Evolutionary conservation across 768 basidiomycete species (phyloP).

Genomic region (Hirschioporus abietinus): DNA sequence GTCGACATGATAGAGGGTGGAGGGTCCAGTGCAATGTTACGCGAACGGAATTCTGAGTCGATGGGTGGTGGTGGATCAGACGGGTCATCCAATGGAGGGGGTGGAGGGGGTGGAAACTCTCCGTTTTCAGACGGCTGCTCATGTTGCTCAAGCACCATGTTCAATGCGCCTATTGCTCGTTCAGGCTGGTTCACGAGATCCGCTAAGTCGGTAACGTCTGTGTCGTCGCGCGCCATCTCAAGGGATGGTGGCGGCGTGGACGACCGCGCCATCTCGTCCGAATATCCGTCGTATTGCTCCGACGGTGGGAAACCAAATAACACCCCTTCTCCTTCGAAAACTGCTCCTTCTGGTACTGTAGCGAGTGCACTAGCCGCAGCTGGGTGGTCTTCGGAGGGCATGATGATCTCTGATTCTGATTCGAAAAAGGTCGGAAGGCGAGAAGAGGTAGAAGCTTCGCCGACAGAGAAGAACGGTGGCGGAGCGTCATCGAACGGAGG

Average conservation of each 20-base stretch:
- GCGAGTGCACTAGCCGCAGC: slow-evolving; percentile 30
- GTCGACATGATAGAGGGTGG: slow-evolving; percentile 78
- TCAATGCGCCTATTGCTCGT: slow-evolving; percentile 50
- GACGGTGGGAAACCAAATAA: slow-evolving; percentile 67
- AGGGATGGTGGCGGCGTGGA: slow-evolving; percentile 72
- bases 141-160: slow-evolving; percentile 50
- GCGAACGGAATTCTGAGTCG: slow-evolving; percentile 64
- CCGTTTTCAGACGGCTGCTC: slow-evolving; percentile 31
- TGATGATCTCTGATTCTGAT: slow-evolving; percentile 70
- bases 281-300: slow-evolving; percentile 80
- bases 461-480: slow-evolving; percentile 51
- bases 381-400: slow-evolving; percentile 38
- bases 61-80: slow-evolving; percentile 86
- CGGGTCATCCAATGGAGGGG: slow-evolving; percentile 80
- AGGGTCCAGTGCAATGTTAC: slow-evolving; percentile 55
- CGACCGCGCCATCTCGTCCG: slow-evolving; percentile 56
- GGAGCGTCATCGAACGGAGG: slow-evolving; percentile 84
- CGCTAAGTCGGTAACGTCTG: slow-evolving; percentile 62
- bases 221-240: slow-evolving; percentile 68
- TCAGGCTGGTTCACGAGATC: slow-evolving; percentile 47
- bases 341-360: slow-evolving; percentile 26
- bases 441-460: slow-evolving; percentile 48
- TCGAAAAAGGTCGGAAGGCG: slow-evolving; percentile 72
- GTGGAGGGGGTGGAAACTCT: slow-evolving; percentile 62
- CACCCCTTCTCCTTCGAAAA: slow-evolving; percentile 61